phyloP scores from a whole-genome alignment of 208 protist species.

The Leptomonas seymouri region DNA sequence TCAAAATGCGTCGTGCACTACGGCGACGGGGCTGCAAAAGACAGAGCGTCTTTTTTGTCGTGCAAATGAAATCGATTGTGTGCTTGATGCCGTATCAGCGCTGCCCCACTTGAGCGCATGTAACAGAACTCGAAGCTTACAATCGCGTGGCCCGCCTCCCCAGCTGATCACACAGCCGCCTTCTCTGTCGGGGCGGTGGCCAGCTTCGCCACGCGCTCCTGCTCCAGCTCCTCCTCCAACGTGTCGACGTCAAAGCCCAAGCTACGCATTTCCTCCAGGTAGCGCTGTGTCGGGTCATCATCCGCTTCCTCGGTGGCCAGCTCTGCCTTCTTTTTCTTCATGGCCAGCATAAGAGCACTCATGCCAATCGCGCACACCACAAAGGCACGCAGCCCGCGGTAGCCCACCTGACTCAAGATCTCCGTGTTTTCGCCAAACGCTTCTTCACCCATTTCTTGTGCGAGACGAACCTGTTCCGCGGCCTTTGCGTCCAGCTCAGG shows the following conservation, averaged over 20 bases:
- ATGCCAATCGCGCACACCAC: slow-evolving; percentile 58
- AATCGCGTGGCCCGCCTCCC: too few relatives aligned
- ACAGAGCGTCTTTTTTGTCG: too few relatives aligned
- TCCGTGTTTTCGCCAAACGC: slow-evolving; percentile 79
- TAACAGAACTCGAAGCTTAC: not conserved
- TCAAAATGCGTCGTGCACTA: too few relatives aligned
- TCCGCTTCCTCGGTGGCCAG: slow-evolving; percentile 19
- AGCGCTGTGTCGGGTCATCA: slow-evolving; percentile 67
- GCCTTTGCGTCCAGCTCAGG: slow-evolving; percentile 49
- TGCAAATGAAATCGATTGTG: too few relatives aligned
- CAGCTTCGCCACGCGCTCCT: slow-evolving; percentile 34
- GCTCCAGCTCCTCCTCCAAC: slow-evolving; percentile 74
- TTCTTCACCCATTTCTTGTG: slow-evolving; percentile 57
- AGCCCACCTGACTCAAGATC: slow-evolving; percentile 68
- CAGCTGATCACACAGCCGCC: not conserved
- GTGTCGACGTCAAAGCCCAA: slow-evolving; percentile 86
- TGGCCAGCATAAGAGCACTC: slow-evolving; percentile 52
- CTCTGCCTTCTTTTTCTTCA: slow-evolving; percentile 42
- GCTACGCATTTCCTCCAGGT: slow-evolving; percentile 82
- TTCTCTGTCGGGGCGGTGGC: not conserved
- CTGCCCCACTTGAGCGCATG: not conserved
- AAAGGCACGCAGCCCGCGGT: slow-evolving; percentile 74
- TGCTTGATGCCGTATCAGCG: not conserved
- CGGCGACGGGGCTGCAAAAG: too few relatives aligned
- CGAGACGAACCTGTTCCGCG: slow-evolving; percentile 56